Conservation (phyloP, 345 rosid species). For the Eucalyptus polyanthemos region DNA sequence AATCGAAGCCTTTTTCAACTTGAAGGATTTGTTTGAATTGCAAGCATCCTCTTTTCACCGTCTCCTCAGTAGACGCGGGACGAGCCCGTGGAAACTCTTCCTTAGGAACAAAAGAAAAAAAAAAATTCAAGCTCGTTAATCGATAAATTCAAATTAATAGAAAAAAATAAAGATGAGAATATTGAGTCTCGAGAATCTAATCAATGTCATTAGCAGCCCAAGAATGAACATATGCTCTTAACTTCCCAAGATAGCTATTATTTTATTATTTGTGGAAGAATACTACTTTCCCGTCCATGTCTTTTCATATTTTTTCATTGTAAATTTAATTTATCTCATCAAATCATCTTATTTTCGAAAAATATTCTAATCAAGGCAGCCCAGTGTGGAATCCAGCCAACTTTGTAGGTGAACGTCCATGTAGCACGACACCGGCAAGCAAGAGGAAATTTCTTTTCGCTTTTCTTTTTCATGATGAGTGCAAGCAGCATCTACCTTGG, state of each 20-base stretch:
- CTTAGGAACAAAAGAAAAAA: neutral
- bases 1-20: neutral
- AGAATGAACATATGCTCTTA: neutral
- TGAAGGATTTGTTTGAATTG: neutral
- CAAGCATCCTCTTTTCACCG: neutral
- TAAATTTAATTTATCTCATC: neutral
- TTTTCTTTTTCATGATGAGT: neutral
- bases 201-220: neutral
- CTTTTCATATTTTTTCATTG: neutral
- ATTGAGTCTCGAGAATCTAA: neutral
- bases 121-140: neutral
- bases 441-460: neutral
- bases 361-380: neutral
- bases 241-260: neutral
- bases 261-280: neutral
- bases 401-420: neutral
- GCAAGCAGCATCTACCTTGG: neutral
- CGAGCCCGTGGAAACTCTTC: neutral
- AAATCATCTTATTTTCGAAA: neutral
- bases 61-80: neutral
- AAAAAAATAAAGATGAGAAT: neutral
- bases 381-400: neutral
- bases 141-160: neutral
- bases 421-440: neutral
- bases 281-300: neutral